Evolutionary conservation across 192 early-diverging fungal genomes (phyloP), one percentile per base, ranked within the genome.

Genomic region (Coemansia sp.): DNA sequence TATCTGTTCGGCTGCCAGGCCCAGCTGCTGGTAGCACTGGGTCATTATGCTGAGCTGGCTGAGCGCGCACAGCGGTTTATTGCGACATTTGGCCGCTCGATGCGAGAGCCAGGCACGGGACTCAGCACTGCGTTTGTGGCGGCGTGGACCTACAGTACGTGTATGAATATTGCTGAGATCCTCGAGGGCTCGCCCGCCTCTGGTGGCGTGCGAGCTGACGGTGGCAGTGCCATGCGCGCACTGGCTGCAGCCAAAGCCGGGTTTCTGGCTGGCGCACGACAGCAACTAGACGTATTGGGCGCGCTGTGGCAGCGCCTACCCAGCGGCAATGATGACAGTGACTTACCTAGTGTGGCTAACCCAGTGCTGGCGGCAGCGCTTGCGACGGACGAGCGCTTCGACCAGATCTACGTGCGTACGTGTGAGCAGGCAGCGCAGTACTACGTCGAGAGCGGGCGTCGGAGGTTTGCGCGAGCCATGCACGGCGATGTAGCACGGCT

Each of bases 1-100:
- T 99, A 99, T 79, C 80, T 99, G 20, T 97, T 98, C 83, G 94
- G 93, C 41, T 81, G 95, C n/a, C 98, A 99, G 71, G 89, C 88
- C 47, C 87, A 88, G 54, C 79, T 99, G 59, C 77, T 98, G 18
- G 85, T 94, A 22, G 86, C 86, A 22, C 69, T 93, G 67, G 85
- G 89, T 29, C 82, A 86, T 9, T 76, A 68, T 49, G 67, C 7
- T 2, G 85, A 86, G 68, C 66, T 86, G 22, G 72, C 68, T 15
- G 59, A 66, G 22, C 78, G 85, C 1, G 78, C 78, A 2, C 78
- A 78, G 47, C 69, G 67, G 16, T 86, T 86, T 33, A 43, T 86
- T 0, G 65, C 70, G 20, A 60, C 73, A 18, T 73, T 86, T 38
- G 54, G 72, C 2, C 24, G 52, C n/a, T 29, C 71, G 20, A 84